phyloP scores from a whole-genome alignment of 2,329 filamentous ascomycete genomes.

The Phialocephala subalpina region DNA sequence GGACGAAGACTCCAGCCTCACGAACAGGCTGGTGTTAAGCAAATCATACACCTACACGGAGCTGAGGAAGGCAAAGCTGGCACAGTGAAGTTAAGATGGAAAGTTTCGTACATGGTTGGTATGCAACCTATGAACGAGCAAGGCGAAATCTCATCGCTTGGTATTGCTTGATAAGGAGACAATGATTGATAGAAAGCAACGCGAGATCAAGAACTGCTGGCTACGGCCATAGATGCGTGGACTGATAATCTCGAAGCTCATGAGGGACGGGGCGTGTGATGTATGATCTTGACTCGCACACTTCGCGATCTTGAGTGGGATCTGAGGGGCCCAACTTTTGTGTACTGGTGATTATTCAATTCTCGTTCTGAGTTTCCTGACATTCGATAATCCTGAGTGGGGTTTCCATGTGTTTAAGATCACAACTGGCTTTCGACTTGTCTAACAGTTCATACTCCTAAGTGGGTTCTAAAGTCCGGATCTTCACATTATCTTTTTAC shows the following conservation, averaged over 20 bases:
- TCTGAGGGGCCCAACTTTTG: too few relatives aligned
- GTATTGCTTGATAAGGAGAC: constrained; percentile 64
- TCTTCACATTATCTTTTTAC: too few relatives aligned
- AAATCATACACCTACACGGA: constrained; percentile 80
- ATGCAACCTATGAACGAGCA: constrained; percentile 76
- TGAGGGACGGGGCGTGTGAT: neutral
- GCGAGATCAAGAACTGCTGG: neutral
- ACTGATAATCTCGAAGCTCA: neutral
- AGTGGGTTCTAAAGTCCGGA: too few relatives aligned
- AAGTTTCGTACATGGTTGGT: constrained; percentile 79
- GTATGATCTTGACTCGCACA: too few relatives aligned
- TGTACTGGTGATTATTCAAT: too few relatives aligned
- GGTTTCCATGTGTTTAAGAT: too few relatives aligned
- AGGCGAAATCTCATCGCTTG: constrained; percentile 84
- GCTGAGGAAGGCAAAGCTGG: constrained; percentile 75
- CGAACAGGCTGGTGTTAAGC: constrained; percentile 78
- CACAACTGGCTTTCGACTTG: too few relatives aligned
- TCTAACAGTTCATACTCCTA: too few relatives aligned
- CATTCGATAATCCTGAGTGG: too few relatives aligned
- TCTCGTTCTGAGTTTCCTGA: too few relatives aligned
- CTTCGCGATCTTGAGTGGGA: too few relatives aligned
- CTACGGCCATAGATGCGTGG: neutral
- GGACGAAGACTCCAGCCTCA: constrained; percentile 76
- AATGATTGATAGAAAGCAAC: neutral
- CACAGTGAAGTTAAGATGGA: constrained; percentile 90